These are phyloP conservation scores for Aspergillus luchuensis DNA, from an alignment of 2,329 filamentous ascomycete genomes.

Conservation along the genomic window DNA sequence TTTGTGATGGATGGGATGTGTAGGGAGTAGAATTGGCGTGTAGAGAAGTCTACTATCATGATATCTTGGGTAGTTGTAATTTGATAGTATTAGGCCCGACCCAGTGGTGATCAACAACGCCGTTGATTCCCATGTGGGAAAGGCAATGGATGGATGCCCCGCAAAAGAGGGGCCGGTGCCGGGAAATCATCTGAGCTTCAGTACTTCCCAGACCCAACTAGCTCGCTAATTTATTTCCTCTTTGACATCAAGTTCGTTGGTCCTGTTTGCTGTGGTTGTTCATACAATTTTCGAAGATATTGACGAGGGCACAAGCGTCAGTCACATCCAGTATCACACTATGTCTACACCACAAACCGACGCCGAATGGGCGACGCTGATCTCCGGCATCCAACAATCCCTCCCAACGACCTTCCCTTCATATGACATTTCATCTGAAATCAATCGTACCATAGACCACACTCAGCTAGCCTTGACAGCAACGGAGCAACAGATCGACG, in stretches of 20 bases:
- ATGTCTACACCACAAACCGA: constrained; percentile 35
- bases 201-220: too few species aligned
- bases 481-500: constrained; percentile 53
- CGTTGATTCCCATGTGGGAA: background rate
- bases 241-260: background rate
- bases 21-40: too few species aligned
- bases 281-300: background rate
- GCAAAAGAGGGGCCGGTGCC: background rate
- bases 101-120: too few species aligned
- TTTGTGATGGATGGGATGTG: too few species aligned
- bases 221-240: background rate
- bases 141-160: background rate
- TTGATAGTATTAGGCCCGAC: too few species aligned
- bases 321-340: background rate
- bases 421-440: constrained; percentile 25
- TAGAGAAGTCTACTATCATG: too few species aligned
- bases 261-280: background rate
- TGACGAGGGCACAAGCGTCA: background rate
- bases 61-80: too few species aligned
- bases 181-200: background rate
- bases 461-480: constrained; percentile 46
- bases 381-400: constrained; percentile 28
- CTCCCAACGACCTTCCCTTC: constrained; percentile 28
- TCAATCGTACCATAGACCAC: constrained; percentile 46
- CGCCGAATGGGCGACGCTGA: constrained; percentile 36